Evolutionary conservation across 768 basidiomycete genomes (phyloP), one percentile per base, ranked within the genome.

Genomic region (Pulveroboletus frians): DNA sequence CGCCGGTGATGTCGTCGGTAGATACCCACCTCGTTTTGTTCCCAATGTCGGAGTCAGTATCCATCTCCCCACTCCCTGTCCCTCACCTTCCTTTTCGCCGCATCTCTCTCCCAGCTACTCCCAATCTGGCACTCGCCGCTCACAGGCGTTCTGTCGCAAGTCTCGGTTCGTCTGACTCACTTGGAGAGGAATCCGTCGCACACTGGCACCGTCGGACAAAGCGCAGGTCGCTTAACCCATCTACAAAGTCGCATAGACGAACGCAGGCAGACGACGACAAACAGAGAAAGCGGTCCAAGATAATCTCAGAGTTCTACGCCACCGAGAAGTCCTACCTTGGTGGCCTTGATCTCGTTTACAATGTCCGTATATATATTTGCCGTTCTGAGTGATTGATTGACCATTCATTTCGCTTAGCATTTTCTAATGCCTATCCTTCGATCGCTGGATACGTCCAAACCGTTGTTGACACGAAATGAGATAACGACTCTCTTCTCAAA

Each of bases 401-500:
- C 23, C 5, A 46, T 36, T 46, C 23, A 52, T 39, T 29, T 36
- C 45, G 9, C n/a, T 18, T 30, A 92, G 89, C 84, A 90, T 63
- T 93, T 93, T 60, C 75, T 93, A 27, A 78, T 78, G 9, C 91
- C 90, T 3, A 82, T 93, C 50, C 82, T 92, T 54, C 71, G 72
- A 17, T 85, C 91, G 5, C 70, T 92, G 54, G 85, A 88, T 53
- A 81, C 79, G 3, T 57, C 80, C 4, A 73, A 78, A 21, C 84
- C 88, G 3, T 66, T 92, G n/a, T 74, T 92, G 43, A 74, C 81
- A 50, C 80, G 87, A 49, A 66, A 77, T 3, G 77, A 81, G 39
- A 76, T 92, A 49, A 86, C 83, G 1, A 75, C 81, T 11, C 73
- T 92, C 31, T 93, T 93, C 67, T 86, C 85, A 53, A 92, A 92